phyloP scores from a whole-genome alignment of 176 grass and related monocot species.

The Otatea glauca region DNA sequence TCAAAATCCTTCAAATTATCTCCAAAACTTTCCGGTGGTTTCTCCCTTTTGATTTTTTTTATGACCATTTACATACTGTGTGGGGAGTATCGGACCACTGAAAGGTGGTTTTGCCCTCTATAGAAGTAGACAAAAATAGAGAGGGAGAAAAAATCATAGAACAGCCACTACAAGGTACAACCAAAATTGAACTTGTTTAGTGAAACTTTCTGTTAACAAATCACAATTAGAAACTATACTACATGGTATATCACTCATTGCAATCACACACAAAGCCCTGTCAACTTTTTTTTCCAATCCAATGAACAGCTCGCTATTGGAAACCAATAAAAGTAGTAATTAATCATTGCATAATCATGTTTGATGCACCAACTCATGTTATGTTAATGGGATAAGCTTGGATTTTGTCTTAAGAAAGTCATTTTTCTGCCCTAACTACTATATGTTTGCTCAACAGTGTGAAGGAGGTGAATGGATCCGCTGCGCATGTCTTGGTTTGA shows the following conservation, averaged over 20 bases:
- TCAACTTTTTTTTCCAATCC: neutral
- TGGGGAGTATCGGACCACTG: neutral
- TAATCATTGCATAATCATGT: neutral
- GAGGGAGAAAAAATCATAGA: neutral
- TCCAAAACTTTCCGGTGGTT: neutral
- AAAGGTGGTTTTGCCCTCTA: neutral
- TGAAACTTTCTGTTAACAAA: neutral
- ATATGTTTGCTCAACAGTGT: conserved; percentile 49
- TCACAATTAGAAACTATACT: conserved; percentile 8
- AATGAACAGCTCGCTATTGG: neutral
- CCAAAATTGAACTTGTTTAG: neutral
- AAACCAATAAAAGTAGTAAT: neutral
- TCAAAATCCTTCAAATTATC: neutral
- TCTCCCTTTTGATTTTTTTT: neutral
- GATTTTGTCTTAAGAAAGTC: neutral
- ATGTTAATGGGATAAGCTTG: neutral
- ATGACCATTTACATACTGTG: neutral
- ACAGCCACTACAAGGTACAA: neutral
- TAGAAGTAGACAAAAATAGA: neutral
- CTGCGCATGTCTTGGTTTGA: conserved; percentile 53
- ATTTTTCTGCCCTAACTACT: conserved; percentile 22
- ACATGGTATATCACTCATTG: neutral
- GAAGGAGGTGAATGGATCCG: conserved; percentile 61
- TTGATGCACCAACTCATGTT: neutral
- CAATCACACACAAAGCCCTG: neutral